These are phyloP conservation scores for Lizonia empirigonia DNA, from an alignment of 2,329 filamentous ascomycete genomes.

Conservation along the genomic window DNA sequence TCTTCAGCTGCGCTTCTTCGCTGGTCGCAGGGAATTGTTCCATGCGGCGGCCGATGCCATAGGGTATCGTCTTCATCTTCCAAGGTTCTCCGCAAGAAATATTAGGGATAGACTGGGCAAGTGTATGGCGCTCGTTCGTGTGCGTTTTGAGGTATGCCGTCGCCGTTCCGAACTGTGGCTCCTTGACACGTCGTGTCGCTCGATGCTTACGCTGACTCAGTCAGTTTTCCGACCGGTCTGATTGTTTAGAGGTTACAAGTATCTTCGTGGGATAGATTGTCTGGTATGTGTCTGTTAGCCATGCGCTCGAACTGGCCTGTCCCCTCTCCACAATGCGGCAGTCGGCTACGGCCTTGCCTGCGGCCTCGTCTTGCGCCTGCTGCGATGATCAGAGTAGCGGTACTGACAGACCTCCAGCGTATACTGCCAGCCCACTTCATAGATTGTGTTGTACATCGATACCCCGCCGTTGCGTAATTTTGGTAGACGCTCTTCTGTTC, in stretches of 20 bases:
- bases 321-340: neutral
- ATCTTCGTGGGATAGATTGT: conserved; percentile 35
- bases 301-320: neutral
- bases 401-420: conserved; percentile 6
- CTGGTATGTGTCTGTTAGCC: conserved; percentile 28
- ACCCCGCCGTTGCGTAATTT: conserved; percentile 34
- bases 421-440: conserved; percentile 28
- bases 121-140: conserved; percentile 46
- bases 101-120: conserved; percentile 52
- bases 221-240: conserved; percentile 34
- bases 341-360: neutral
- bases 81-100: conserved; percentile 44
- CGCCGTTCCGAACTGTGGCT: conserved; percentile 14
- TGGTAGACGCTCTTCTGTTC: conserved; percentile 18
- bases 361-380: conserved; percentile 1
- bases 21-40: conserved; percentile 37
- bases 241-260: conserved; percentile 32
- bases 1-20: conserved; percentile 38
- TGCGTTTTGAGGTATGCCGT: conserved; percentile 42
- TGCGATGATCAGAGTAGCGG: neutral
- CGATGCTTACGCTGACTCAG: conserved; percentile 35
- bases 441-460: conserved; percentile 42
- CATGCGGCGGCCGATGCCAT: conserved; percentile 47
- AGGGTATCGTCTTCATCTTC: conserved; percentile 44
- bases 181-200: conserved; percentile 6